These are phyloP conservation scores for Schwanniomyces vanrijiae DNA, from an alignment of 805 yeast species.

Conservation along the genomic window DNA sequence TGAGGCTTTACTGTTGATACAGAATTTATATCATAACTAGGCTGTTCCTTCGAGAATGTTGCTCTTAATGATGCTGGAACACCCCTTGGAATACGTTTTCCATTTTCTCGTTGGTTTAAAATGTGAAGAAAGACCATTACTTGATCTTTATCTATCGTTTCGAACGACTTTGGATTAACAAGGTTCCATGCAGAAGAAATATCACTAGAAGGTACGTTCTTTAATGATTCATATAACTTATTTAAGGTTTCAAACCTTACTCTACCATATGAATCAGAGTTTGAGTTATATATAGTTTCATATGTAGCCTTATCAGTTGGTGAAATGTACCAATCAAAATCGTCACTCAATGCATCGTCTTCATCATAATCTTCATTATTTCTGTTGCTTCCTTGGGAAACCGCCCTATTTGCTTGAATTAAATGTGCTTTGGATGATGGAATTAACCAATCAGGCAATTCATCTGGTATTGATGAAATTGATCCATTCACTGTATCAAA, in stretches of 20 bases:
- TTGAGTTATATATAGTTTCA: slow-evolving; percentile 71
- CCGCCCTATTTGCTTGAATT: slow-evolving; percentile 79
- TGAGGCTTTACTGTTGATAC: slow-evolving; percentile 20
- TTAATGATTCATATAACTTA: slow-evolving; percentile 66
- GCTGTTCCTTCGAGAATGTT: slow-evolving; percentile 82
- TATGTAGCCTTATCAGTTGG: slow-evolving; percentile 81
- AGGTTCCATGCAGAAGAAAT: slow-evolving; percentile 91
- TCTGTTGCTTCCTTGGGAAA: slow-evolving; percentile 23
- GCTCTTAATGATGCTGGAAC: slow-evolving; percentile 93
- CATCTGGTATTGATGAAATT: slow-evolving; percentile 55
- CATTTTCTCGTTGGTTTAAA: slow-evolving; percentile 83
- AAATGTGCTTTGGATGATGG: slow-evolving; percentile 88
- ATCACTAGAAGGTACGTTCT: slow-evolving; percentile 79
- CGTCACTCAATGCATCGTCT: slow-evolving; percentile 56
- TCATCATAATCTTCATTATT: slow-evolving; percentile 57
- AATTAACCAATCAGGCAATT: slow-evolving; percentile 87
- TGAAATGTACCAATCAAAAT: slow-evolving; percentile 95
- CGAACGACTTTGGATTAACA: slow-evolving; percentile 85
- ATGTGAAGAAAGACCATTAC: slow-evolving; percentile 86
- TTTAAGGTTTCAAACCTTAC: slow-evolving; percentile 70
- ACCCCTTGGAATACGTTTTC: slow-evolving; percentile 84
- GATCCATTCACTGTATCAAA: slow-evolving; percentile 85
- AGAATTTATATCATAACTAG: slow-evolving; percentile 62
- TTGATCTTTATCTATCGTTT: slow-evolving; percentile 92
- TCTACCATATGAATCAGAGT: slow-evolving; percentile 78